Conservation (phyloP, 2,329 filamentous ascomycete genomes). For the Paraconiothyrium brasiliense region DNA sequence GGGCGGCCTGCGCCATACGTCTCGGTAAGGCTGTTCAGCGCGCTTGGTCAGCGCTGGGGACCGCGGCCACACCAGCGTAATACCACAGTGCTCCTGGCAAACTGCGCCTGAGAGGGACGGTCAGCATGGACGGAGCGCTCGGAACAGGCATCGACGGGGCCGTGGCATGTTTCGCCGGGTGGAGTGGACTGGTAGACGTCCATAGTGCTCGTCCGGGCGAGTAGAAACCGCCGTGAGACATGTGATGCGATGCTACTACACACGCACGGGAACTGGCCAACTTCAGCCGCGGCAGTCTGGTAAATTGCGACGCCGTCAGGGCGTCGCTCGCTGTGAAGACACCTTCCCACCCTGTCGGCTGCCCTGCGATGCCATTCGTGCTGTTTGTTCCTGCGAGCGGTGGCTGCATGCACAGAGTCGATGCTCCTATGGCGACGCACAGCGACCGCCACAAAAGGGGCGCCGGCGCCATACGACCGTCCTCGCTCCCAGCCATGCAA, state of each 20-base stretch:
- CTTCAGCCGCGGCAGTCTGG: slow-evolving; percentile 8
- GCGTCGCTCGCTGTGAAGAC: slow-evolving; percentile 1
- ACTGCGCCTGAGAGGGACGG: neutral
- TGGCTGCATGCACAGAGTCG: neutral
- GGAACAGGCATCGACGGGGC: slow-evolving; percentile 13
- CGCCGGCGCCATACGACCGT: neutral
- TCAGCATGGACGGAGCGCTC: neutral
- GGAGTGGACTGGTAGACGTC: slow-evolving; percentile 5
- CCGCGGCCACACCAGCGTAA: neutral
- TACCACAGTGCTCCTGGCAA: neutral
- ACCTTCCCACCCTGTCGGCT: slow-evolving; percentile 17
- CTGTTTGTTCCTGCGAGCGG: slow-evolving; percentile 6
- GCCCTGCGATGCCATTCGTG: slow-evolving; percentile 11
- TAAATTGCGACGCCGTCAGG: slow-evolving; percentile 11
- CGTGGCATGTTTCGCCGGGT: slow-evolving; percentile 1
- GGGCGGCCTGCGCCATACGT: slow-evolving; percentile 26
- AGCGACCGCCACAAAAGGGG: slow-evolving; percentile 11
- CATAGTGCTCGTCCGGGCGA: slow-evolving; percentile 18
- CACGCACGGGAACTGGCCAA: neutral
- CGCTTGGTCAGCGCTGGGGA: slow-evolving; percentile 16
- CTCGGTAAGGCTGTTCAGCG: slow-evolving; percentile 23
- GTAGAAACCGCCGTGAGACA: slow-evolving; percentile 14
- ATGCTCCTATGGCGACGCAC: slow-evolving; percentile 12
- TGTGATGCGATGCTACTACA: slow-evolving; percentile 11
- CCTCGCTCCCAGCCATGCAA: slow-evolving; percentile 2